Evolutionary conservation across 208 protist genomes (phyloP).

Genomic region (Leishmania guyanensis): DNA sequence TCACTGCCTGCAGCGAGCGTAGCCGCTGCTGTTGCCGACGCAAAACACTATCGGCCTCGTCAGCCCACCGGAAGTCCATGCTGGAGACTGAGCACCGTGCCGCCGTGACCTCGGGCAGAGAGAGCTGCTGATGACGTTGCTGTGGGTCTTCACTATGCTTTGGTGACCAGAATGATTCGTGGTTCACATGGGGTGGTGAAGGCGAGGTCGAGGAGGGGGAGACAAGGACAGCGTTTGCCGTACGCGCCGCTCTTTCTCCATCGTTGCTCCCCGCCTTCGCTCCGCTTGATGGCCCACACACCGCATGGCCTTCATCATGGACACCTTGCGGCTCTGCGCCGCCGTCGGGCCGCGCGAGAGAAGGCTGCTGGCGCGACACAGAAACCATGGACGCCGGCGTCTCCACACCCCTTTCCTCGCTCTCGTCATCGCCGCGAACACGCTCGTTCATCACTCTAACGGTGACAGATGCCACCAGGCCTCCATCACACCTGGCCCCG

Average conservation of each 20-base stretch:
- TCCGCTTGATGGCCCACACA: neutral
- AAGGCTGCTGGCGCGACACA: neutral
- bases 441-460: neutral
- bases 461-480: neutral
- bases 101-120: neutral
- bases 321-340: too few relatives aligned
- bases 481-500: neutral
- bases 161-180: neutral
- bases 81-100: constrained; percentile 29
- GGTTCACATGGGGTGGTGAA: neutral
- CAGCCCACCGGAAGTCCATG: constrained; percentile 57
- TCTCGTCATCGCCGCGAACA: neutral
- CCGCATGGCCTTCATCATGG: neutral
- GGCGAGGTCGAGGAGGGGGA: neutral
- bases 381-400: neutral
- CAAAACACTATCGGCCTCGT: constrained; percentile 38
- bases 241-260: neutral
- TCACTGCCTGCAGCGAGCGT: constrained; percentile 6
- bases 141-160: neutral
- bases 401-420: neutral
- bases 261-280: neutral
- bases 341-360: neutral
- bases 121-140: neutral
- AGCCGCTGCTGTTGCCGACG: constrained; percentile 48
- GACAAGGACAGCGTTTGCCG: neutral